Conservation (phyloP, 805 yeast genomes). For the Saccharomycopsis babjevae region DNA sequence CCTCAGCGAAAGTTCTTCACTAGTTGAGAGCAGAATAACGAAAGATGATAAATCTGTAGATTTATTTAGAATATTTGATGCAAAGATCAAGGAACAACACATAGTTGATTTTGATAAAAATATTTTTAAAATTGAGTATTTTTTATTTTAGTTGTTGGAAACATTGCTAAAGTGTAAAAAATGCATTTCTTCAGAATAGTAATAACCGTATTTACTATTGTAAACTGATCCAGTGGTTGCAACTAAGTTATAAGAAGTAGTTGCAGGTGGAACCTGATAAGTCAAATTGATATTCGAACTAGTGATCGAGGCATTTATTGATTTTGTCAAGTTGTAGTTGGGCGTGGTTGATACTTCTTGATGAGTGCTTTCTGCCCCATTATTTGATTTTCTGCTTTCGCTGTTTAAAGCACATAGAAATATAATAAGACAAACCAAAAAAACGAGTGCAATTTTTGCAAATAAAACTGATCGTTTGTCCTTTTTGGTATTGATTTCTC, state of each 20-base stretch:
- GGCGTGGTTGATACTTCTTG: no score
- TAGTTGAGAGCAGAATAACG: no score
- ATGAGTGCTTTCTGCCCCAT: no score
- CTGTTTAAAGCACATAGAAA: neutral
- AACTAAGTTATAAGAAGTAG: neutral
- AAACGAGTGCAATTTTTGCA: conserved; percentile 5
- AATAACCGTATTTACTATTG: neutral
- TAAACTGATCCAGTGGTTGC: neutral
- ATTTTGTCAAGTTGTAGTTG: no score
- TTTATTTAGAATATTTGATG: no score
- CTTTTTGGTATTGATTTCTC: conserved; percentile 1
- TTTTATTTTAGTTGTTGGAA: neutral
- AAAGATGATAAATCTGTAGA: no score
- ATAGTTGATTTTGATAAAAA: neutral
- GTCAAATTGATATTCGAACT: no score
- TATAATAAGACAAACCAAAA: neutral
- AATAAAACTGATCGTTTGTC: conserved; percentile 5
- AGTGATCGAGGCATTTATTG: no score
- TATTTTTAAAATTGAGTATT: no score
- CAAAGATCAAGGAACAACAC: no score
- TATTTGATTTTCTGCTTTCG: neutral
- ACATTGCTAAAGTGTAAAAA: neutral
- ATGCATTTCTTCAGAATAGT: neutral
- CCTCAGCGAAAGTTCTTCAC: no score
- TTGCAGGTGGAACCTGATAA: neutral